These are phyloP conservation scores for Exophiala sp. DNA, from an alignment of 2,329 filamentous ascomycete species.

Conservation along the genomic window DNA sequence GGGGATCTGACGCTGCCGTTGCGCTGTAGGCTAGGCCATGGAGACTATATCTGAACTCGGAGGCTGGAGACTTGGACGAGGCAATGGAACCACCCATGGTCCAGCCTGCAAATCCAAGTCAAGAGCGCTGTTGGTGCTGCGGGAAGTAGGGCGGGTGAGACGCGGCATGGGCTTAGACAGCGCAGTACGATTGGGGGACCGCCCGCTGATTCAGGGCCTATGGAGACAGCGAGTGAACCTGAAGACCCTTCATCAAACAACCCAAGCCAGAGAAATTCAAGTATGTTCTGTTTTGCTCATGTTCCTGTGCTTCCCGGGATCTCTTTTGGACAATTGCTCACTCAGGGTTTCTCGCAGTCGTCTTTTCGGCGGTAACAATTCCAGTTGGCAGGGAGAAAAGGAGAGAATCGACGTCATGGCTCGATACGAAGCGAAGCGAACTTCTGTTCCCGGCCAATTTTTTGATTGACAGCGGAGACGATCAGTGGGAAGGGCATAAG, in stretches of 20 bases:
- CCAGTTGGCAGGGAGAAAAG: constrained; percentile 9
- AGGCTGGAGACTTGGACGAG: constrained; percentile 9
- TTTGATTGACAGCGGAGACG: constrained; percentile 9
- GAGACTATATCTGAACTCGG: constrained; percentile 18
- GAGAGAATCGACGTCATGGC: constrained; percentile 20
- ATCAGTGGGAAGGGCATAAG: not conserved
- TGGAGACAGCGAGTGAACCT: not conserved
- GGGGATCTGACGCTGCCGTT: constrained; percentile 15
- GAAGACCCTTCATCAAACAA: not conserved
- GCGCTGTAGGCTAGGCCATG: constrained; percentile 21
- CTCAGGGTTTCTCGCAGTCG: not conserved
- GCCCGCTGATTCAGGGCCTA: not conserved
- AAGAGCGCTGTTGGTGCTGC: constrained; percentile 1
- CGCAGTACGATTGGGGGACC: constrained; percentile 5
- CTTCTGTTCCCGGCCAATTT: constrained; percentile 8
- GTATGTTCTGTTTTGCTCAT: not conserved
- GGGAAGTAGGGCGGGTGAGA: constrained; percentile 5
- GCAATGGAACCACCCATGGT: constrained; percentile 15
- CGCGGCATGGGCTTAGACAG: constrained; percentile 9
- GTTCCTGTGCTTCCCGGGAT: not conserved
- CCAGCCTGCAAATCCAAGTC: constrained; percentile 3
- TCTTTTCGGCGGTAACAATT: not conserved
- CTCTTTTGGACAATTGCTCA: not conserved
- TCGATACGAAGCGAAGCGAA: constrained; percentile 18
- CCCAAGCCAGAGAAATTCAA: not conserved